Conservation (phyloP, 2,329 filamentous ascomycete genomes). For the Penicillium sp. region DNA sequence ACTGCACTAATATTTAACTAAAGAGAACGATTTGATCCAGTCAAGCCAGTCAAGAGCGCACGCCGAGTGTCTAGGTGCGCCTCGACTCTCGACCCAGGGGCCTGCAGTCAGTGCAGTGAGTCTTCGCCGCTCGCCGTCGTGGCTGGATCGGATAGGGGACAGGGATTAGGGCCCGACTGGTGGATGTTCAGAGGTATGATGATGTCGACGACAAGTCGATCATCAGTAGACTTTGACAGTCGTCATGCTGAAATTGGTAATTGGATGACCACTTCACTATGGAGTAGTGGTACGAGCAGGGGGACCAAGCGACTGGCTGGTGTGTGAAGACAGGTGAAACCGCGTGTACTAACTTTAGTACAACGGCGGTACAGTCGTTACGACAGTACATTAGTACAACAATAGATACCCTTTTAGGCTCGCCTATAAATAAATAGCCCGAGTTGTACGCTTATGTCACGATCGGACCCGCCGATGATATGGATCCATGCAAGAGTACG, state of each 20-base stretch:
- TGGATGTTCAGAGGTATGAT: neutral
- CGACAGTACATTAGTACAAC: neutral
- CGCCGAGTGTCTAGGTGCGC: neutral
- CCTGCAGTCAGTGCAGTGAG: neutral
- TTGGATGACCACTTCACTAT: neutral
- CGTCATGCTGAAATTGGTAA: neutral
- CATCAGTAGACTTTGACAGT: neutral
- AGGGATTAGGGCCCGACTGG: neutral
- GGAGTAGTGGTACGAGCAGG: neutral
- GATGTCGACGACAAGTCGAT: neutral
- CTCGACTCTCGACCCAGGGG: neutral
- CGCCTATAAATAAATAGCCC: slow-evolving; percentile 1
- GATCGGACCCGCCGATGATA: neutral
- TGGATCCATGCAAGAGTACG: neutral
- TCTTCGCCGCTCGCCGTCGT: neutral
- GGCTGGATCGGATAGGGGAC: neutral
- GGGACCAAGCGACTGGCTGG: neutral
- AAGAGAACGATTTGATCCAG: neutral
- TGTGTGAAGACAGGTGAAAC: slow-evolving; percentile 3
- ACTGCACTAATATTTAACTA: no score
- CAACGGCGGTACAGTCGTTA: neutral
- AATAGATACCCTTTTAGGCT: neutral
- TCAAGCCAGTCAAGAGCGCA: neutral
- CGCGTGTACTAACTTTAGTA: slow-evolving; percentile 9
- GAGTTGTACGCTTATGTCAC: neutral